Base-by-base conservation (phyloP, 257 asterid genomes). In the Galeopsis tetrahit region DNA sequence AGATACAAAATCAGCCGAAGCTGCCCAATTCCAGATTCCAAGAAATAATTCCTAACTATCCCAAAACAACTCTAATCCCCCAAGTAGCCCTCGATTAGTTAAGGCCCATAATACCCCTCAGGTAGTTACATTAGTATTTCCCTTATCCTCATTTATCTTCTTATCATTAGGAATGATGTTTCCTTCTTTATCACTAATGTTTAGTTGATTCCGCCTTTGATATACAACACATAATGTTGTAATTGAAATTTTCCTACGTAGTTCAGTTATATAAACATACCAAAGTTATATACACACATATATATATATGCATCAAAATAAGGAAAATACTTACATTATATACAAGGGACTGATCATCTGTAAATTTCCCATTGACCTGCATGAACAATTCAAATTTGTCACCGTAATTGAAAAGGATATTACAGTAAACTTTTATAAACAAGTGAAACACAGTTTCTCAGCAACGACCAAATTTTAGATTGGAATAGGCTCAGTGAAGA, bases 281-380 rank as follows among this genome's bases (percentile, higher is more conserved):
- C 43, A 21, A 21, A 21, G 28, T 21, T 21, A 1, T 21, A 21
- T 21, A 48, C 3, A 48, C 17, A 53, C 1, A 17, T 17, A 21
- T 53, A 53, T 58, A 43, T 7, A 59, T 42, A 21, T 31, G 58
- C 34, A 31, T 15, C 36, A 14, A 14, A 62, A 11, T 34, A 61
- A 14, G 60, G 42, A 66, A 65, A 75, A 61, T 14, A 83, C 95
- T 91, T 78, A 94, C 99, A 75, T 85, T 86, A 75, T 95, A 88
- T 74, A 94, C 60, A 38, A 95, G 89, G 70, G 93, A 70, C 71
- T 92, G 99, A 71, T 91, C 90, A n/a, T 14, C 48, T 17, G 96
- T 88, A 74, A 91, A 95, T 81, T 87, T 91, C 73, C 99, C 99
- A 74, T 90, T 91, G 70, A 90, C 98, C 99, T 91, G 96, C 83